Base-by-base conservation (phyloP, 257 asterid species). In the Solanum okadae region DNA sequence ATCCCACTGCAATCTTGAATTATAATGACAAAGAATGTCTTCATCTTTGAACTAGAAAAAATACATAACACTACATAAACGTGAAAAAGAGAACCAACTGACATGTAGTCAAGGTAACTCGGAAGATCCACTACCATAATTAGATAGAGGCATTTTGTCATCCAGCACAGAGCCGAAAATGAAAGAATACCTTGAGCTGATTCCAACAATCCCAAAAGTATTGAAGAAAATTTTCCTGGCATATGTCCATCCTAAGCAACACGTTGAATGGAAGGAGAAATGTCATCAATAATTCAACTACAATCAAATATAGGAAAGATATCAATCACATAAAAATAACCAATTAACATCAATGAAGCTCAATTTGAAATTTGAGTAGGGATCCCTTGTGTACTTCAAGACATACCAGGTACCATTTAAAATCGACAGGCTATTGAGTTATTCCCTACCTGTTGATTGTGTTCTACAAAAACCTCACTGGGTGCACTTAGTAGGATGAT, bases 191-290 rank as follows among this genome's bases (percentile, higher is more conserved):
- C 96, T 93, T 93, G 88, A 95, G 92, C 89, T 92, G 94, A 90
- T 93, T 91, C 98, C 98, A 96, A 88, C 98, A 94, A 87, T 92
- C 97, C 98, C 98, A 94, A 84, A 96, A 96, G 89, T 95, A 94
- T 78, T 89, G 90, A 77, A 96, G 93, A 90, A 96, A 96, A 68
- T 95, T 95, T 70, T 96, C 98, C 93, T 93, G 94, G 52, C 97
- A 87, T 93, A 96, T 94, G 93, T 96, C 99, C 92, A 89, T 86
- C 95, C 99, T 96, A 91, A 79, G 88, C 83, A 89, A 81, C 70
- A 87, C 37, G 86, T 76, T 87, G 89, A 92, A 88, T 9, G 85
- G 86, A 82, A 82, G 3, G 88, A 86, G 77, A 89, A 90, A 85
- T 59, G n/a, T 87, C 35, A 85, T 86, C 38, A 75, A 13, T 31